Evolutionary conservation across 179 eudicot species (phyloP).

Genomic region (Actinidia chinensis): DNA sequence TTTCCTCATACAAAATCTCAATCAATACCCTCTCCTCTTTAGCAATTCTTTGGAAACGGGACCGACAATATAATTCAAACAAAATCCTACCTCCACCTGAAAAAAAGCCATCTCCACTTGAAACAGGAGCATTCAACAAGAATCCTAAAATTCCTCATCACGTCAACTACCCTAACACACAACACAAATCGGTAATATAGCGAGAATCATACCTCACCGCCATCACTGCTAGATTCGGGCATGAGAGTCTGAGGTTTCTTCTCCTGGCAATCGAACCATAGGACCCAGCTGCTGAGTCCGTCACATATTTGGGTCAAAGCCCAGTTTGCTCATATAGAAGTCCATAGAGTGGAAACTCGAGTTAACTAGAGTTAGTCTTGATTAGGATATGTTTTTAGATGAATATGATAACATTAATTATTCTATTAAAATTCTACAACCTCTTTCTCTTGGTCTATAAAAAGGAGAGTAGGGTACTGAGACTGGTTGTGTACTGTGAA

Average conservation of each 20-base stretch:
- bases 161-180: background rate
- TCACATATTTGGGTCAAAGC: no score
- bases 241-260: conserved; percentile 1
- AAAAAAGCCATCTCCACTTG: conserved; percentile 90
- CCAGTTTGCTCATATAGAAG: no score
- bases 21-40: background rate
- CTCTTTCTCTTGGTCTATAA: no score
- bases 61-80: background rate
- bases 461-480: no score
- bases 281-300: background rate
- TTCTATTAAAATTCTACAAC: no score
- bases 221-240: conserved; percentile 17
- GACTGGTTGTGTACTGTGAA: no score
- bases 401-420: no score
- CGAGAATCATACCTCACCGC: background rate
- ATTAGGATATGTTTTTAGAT: no score
- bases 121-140: conserved; percentile 87
- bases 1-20: background rate
- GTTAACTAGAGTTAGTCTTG: no score
- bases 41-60: background rate
- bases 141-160: conserved; percentile 56
- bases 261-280: background rate
- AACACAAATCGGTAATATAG: background rate
- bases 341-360: no score
- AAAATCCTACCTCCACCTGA: conserved; percentile 76